Conservation (phyloP, 208 protist species). For the Novymonas esmeraldas region DNA sequence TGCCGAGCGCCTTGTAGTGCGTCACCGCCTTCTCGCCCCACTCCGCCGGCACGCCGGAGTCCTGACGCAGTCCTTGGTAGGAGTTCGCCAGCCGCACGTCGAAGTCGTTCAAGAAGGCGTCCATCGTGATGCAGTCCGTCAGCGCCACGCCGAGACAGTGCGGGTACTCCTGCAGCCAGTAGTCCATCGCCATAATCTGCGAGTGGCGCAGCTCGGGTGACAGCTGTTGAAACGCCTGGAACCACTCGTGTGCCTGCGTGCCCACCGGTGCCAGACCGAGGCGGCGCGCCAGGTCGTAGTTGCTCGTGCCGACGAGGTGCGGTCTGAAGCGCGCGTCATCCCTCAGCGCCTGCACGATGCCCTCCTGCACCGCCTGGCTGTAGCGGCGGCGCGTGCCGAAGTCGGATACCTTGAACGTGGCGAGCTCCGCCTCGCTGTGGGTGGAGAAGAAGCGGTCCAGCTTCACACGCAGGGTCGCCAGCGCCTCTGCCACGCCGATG, state of each 20-base stretch:
- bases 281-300: conserved; percentile 81
- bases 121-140: conserved; percentile 92
- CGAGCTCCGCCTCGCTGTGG: conserved; percentile 46
- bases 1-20: conserved; percentile 77
- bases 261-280: conserved; percentile 65
- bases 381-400: conserved; percentile 89
- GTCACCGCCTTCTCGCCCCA: conserved; percentile 82
- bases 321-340: conserved; percentile 53
- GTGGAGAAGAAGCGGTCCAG: conserved; percentile 65
- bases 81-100: conserved; percentile 50
- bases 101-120: conserved; percentile 86
- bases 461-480: conserved; percentile 51
- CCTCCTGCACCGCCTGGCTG: conserved; percentile 81
- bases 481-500: conserved; percentile 47
- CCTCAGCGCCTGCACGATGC: conserved; percentile 58
- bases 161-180: conserved; percentile 87
- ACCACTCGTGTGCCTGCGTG: conserved; percentile 92
- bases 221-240: conserved; percentile 91
- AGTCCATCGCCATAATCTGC: conserved; percentile 72
- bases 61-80: conserved; percentile 81
- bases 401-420: conserved; percentile 65
- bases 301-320: conserved; percentile 82
- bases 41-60: conserved; percentile 74
- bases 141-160: conserved; percentile 80
- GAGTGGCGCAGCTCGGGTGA: conserved; percentile 61